These are phyloP conservation scores for Hyphochytrium catenoides DNA, from an alignment of 352 stramenopile genomes.

Conservation along the genomic window DNA sequence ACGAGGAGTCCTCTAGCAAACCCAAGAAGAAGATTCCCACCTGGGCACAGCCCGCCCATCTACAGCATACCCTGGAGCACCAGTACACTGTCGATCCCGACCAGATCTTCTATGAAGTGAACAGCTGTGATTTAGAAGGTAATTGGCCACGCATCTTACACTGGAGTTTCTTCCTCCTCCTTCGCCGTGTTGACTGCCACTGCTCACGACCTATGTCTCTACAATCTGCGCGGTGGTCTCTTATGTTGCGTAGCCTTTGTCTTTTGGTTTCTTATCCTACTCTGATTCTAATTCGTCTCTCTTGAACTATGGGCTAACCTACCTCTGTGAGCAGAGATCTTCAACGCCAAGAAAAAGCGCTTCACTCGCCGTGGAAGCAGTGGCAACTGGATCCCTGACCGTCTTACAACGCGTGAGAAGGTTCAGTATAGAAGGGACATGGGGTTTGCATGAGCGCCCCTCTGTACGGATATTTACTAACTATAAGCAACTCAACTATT, in stretches of 20 bases:
- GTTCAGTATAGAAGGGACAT: constrained; percentile 54
- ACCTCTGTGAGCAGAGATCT: no score
- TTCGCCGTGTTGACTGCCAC: no score
- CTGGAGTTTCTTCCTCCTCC: background rate
- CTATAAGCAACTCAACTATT: no score
- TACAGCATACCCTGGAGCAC: constrained; percentile 28
- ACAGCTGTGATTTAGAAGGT: constrained; percentile 43
- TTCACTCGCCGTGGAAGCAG: constrained; percentile 49
- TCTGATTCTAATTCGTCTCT: no score
- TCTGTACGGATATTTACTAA: no score
- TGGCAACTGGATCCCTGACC: constrained; percentile 54
- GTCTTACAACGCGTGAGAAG: constrained; percentile 37
- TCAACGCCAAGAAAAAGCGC: constrained; percentile 46
- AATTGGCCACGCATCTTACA: background rate
- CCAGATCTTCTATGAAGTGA: constrained; percentile 48
- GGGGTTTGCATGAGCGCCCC: no score
- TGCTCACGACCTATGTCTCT: no score
- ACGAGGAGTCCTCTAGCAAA: no score
- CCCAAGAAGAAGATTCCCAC: constrained; percentile 56
- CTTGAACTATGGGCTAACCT: constrained; percentile 38
- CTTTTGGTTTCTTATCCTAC: no score
- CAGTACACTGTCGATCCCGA: constrained; percentile 50
- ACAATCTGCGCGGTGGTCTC: no score
- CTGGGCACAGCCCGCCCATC: constrained; percentile 41
- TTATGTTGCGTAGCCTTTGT: no score